Base-by-base conservation (phyloP, 1,284 basidiomycete species). In the Porodaedalea pini region DNA sequence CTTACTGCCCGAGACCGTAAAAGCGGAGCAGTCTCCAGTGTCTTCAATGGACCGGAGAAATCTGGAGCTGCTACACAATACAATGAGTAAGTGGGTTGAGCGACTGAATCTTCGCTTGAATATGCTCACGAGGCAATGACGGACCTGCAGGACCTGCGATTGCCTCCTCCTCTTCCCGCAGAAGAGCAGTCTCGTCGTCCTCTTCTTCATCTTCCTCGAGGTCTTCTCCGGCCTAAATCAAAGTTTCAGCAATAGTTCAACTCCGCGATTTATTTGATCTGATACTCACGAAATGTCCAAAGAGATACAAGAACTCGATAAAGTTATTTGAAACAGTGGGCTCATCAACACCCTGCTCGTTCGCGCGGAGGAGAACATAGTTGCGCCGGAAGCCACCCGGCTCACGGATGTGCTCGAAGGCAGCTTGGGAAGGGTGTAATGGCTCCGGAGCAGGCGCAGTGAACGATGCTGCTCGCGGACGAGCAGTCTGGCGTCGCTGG, bases 381-480 rank as follows among this genome's bases (percentile, higher is more conserved):
- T 95, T 92, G 51, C 94, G 78, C 60, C 94, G 79, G 74, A 98
- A 96, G 0, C 94, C 94, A 61, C 94, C 94, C 0, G 94, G 94
- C 68, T 95, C 91, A 63, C 92, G 92, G 60, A 97, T 93, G 64
- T 94, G 91, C 64, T 91, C 85, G 53, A 94, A 87, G 0, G 81
- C 85, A n/a, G 92, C 89, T 56, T 64, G 32, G 64, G 62, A n/a
- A 62, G 64, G 25, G 71, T 86, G 72, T 54, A 75, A 71, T 44
- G 81, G 72, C 23, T 70, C 68, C 1, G 64, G 61, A 7, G 77
- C 72, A 45, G 83, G 77, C 11, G 85, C 86, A 8, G 87, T 78
- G 68, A 86, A 91, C 0, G 91, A 94, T 13, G 82, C 82, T 8
- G 90, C 78, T 17, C 89, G 85, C 4, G 82, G 78, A 25, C 85